These are phyloP conservation scores for Platanthera guangdongensis DNA, from an alignment of 106 monocot species.

Conservation along the genomic window DNA sequence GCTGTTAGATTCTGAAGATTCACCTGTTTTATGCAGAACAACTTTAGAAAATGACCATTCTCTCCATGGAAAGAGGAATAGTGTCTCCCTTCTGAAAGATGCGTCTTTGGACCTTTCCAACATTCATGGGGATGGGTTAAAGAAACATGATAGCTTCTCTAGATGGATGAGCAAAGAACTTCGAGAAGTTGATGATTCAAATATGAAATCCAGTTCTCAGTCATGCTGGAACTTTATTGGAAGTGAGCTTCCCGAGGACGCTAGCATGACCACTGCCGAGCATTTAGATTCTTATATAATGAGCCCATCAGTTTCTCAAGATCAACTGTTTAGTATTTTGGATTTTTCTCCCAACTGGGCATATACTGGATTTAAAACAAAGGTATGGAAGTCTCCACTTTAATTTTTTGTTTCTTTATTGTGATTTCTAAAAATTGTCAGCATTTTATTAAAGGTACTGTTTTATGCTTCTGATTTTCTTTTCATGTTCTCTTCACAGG, in stretches of 20 bases:
- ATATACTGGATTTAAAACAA: conserved; percentile 24
- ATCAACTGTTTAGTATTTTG: conserved; percentile 51
- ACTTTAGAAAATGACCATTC: conserved; percentile 14
- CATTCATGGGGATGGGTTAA: conserved; percentile 40
- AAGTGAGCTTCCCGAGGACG: conserved; percentile 36
- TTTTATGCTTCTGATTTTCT: neutral
- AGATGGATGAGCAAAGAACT: conserved; percentile 91
- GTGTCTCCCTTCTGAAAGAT: conserved; percentile 41
- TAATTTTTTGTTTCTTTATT: neutral
- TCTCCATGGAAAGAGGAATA: conserved; percentile 23
- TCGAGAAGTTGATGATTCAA: conserved; percentile 51
- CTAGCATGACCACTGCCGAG: conserved; percentile 26
- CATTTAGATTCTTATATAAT: conserved; percentile 29
- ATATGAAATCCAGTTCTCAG: conserved; percentile 41
- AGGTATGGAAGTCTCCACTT: conserved; percentile 9
- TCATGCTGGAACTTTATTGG: conserved; percentile 46
- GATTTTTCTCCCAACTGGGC: conserved; percentile 50
- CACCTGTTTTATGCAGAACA: conserved; percentile 14
- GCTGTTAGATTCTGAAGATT: conserved; percentile 18
- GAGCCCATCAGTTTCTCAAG: conserved; percentile 49
- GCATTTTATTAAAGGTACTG: too few species aligned
- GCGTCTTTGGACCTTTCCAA: conserved; percentile 38
- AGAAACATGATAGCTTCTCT: conserved; percentile 80
- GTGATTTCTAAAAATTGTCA: neutral
- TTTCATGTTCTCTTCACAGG: conserved; percentile 10